A percentile compares a stretch with the other conserved stretches of the same genome.
These are phyloP conservation scores for Acanthamoeba quina DNA, from an alignment of 208 protist species.

Conservation along the genomic window DNA sequence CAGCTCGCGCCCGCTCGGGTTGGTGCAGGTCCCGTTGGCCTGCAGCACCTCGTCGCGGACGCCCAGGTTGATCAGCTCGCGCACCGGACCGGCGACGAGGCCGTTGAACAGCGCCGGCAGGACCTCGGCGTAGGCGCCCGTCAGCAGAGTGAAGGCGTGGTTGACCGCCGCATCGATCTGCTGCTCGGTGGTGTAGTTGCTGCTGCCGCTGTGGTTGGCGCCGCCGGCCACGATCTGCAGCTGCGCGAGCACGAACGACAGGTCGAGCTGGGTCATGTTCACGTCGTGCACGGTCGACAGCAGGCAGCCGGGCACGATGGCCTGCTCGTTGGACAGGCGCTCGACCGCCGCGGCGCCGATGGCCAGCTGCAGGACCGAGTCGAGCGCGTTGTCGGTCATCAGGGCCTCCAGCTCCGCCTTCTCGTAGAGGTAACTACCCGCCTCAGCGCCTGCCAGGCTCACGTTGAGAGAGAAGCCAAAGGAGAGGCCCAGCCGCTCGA, in stretches of 20 bases:
- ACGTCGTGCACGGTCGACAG: neutral
- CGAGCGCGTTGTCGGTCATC: slow-evolving; percentile 6
- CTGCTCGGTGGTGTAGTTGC: neutral
- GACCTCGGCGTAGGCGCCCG: neutral
- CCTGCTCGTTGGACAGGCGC: neutral
- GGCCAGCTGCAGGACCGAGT: neutral
- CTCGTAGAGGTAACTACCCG: slow-evolving; percentile 63
- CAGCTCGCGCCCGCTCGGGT: neutral
- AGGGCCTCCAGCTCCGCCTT: neutral
- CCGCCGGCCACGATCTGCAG: neutral
- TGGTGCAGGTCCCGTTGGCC: neutral
- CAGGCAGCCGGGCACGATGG: slow-evolving; percentile 3
- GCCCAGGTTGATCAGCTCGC: neutral
- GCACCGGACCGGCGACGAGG: neutral
- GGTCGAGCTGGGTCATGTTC: slow-evolving; percentile 30
- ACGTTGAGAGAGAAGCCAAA: slow-evolving; percentile 54
- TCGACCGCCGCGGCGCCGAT: neutral
- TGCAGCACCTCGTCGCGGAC: neutral
- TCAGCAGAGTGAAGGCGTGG: slow-evolving; percentile 27
- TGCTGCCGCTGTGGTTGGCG: too few species aligned
- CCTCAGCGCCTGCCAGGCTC: neutral
- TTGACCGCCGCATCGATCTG: slow-evolving; percentile 61
- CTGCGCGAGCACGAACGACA: neutral
- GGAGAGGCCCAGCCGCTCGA: neutral
- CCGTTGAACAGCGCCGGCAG: slow-evolving; percentile 58